Conservation (phyloP, 129 eudicot genomes). For the Pulicaria dysenterica region DNA sequence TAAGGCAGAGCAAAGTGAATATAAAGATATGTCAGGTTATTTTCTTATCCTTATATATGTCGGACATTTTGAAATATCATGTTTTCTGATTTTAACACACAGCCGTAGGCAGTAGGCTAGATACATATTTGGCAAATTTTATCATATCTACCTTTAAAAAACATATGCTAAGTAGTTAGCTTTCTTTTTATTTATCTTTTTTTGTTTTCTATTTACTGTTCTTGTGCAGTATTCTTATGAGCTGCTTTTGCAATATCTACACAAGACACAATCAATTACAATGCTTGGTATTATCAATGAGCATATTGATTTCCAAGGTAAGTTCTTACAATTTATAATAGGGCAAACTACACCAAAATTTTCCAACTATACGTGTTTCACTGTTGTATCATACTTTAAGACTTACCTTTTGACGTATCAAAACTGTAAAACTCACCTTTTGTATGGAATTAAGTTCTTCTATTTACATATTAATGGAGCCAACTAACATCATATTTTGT, state of each 20-base stretch:
- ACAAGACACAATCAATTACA: constrained; percentile 81
- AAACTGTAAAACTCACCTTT: no score
- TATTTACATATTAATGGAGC: no score
- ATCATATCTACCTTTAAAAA: neutral
- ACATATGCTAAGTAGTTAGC: neutral
- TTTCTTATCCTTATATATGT: constrained; percentile 13
- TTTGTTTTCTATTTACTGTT: neutral
- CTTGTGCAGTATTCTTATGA: constrained; percentile 81
- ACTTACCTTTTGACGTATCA: no score
- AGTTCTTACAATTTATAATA: neutral
- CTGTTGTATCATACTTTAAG: no score
- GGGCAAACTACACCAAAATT: no score
- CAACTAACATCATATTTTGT: no score
- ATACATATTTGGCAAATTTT: neutral
- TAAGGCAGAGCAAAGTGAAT: constrained; percentile 93
- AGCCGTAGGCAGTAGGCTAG: neutral
- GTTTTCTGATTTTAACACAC: constrained; percentile 8
- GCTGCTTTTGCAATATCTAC: constrained; percentile 88
- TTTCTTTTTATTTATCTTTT: neutral
- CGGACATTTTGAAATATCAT: neutral
- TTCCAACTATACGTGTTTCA: no score
- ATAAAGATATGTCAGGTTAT: constrained; percentile 93
- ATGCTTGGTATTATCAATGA: constrained; percentile 96
- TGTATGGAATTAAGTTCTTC: no score
- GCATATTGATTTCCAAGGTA: constrained; percentile 86